A percentile compares a stretch with the other conserved stretches of the same genome.
Conservation (phyloP, 108 stramenopile genomes). For the Mediolabrus comicus region DNA sequence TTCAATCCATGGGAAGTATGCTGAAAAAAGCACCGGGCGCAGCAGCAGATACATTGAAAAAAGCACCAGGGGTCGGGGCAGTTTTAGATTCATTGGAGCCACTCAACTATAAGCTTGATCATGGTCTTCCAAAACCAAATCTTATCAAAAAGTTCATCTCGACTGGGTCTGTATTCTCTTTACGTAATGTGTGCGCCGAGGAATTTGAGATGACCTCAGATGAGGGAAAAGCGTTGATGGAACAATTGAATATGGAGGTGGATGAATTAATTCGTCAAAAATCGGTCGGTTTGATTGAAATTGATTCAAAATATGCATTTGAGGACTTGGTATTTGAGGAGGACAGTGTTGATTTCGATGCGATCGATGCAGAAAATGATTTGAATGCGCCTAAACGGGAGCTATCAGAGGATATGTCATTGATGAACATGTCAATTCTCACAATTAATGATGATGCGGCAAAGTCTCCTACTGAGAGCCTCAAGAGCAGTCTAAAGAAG, state of each 20-base stretch:
- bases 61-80: not conserved
- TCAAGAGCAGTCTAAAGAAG: not conserved
- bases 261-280: slow-evolving; percentile 14
- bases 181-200: slow-evolving; percentile 4
- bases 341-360: slow-evolving; percentile 11
- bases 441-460: slow-evolving; percentile 10
- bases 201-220: slow-evolving; percentile 16
- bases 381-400: not conserved
- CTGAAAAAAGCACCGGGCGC: not conserved
- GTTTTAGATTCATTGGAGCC: not conserved
- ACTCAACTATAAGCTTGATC: not conserved
- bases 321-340: slow-evolving; percentile 35
- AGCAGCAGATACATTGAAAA: not conserved
- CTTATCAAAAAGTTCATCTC: not conserved
- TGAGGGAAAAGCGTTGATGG: slow-evolving; percentile 18
- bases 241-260: slow-evolving; percentile 11
- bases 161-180: slow-evolving; percentile 8
- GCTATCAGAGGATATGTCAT: slow-evolving; percentile 7
- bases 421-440: slow-evolving; percentile 37
- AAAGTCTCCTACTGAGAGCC: not conserved
- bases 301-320: slow-evolving; percentile 18
- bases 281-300: slow-evolving; percentile 15
- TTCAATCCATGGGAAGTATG: not conserved
- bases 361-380: not conserved
- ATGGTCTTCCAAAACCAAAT: not conserved